These are phyloP conservation scores for Porphyra umbilicalis DNA, from an alignment of 31 red algal species.

Conservation along the genomic window DNA sequence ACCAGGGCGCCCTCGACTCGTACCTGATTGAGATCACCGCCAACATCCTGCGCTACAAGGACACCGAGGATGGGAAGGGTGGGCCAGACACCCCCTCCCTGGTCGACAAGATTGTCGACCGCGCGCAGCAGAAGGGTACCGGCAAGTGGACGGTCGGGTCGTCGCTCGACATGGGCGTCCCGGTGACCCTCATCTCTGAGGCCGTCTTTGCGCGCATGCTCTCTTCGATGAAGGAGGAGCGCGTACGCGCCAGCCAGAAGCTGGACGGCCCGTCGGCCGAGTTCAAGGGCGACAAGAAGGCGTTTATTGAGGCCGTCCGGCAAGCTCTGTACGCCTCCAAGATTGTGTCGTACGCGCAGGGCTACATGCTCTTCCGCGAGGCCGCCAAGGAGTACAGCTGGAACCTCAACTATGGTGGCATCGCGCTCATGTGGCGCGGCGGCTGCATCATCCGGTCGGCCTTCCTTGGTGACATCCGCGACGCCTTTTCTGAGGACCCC, in stretches of 20 bases:
- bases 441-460: constrained; percentile 83
- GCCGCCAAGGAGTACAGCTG: constrained; percentile 54
- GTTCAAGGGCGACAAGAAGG: constrained; percentile 13
- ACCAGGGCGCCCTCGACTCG: constrained; percentile 32
- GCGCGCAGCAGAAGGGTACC: constrained; percentile 77
- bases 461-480: constrained; percentile 74
- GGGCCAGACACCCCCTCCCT: constrained; percentile 7
- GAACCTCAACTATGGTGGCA: constrained; percentile 72
- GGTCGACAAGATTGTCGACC: constrained; percentile 60
- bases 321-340: constrained; percentile 82
- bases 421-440: constrained; percentile 86
- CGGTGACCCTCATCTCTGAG: constrained; percentile 72
- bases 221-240: constrained; percentile 69
- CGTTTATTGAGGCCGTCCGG: constrained; percentile 33
- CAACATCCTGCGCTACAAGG: constrained; percentile 69
- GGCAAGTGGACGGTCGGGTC: constrained; percentile 78
- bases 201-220: constrained; percentile 74
- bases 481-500: constrained; percentile 40
- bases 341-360: constrained; percentile 75
- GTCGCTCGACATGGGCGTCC: constrained; percentile 50
- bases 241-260: constrained; percentile 33
- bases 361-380: constrained; percentile 67
- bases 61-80: constrained; percentile 27
- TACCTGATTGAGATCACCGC: constrained; percentile 79
- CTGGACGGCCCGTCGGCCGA: constrained; percentile 23